These are phyloP conservation scores for Lactarius indigo DNA, from an alignment of 768 basidiomycete genomes.

Conservation along the genomic window DNA sequence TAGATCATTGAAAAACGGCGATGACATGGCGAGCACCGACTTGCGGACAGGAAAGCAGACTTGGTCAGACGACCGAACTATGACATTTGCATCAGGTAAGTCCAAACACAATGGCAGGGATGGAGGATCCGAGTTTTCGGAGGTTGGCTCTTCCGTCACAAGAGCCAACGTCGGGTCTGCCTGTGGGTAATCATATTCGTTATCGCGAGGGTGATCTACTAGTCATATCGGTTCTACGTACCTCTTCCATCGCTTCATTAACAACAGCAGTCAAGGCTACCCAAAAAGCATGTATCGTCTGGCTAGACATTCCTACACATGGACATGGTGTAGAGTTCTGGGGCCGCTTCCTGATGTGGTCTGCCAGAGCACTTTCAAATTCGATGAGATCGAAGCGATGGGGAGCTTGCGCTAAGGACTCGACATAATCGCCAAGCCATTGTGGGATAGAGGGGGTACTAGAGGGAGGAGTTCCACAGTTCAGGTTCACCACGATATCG, in stretches of 20 bases:
- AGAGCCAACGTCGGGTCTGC: neutral
- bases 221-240: neutral
- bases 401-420: neutral
- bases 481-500: neutral
- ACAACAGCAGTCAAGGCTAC: neutral
- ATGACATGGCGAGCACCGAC: neutral
- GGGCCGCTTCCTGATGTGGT: neutral
- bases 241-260: neutral
- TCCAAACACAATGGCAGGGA: too few species aligned
- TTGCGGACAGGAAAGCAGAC: too few species aligned
- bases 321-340: neutral
- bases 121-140: too few species aligned
- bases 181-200: neutral
- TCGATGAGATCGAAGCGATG: neutral
- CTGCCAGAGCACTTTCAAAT: neutral
- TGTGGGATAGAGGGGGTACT: neutral
- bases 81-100: too few species aligned
- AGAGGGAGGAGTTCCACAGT: neutral
- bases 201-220: neutral
- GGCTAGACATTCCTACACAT: neutral
- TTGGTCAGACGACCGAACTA: too few species aligned
- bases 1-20: neutral
- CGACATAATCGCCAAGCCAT: conserved; percentile 1
- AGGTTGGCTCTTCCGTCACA: neutral
- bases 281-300: neutral